Evolutionary conservation across 768 basidiomycete genomes (phyloP), one percentile per base, ranked within the genome.

Genomic region (Pleurotus cornucopiae): DNA sequence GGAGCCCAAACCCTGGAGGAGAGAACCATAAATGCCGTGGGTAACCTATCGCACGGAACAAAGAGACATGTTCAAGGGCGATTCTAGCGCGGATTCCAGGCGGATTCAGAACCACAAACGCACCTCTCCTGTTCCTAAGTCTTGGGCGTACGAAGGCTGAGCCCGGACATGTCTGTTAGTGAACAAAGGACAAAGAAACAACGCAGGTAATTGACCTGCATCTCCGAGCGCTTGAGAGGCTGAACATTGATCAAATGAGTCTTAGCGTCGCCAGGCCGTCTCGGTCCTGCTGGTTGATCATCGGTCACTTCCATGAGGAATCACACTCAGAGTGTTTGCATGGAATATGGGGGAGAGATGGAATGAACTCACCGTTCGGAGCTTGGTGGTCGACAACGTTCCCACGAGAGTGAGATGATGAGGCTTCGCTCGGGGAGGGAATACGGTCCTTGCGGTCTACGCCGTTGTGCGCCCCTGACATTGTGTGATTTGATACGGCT

Each of bases 141-240:
- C 92, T 71, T 98, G 94, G 2, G 94, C 84, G 69, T 98, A 97
- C 0, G 90, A 93, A 2, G 90, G 93, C 87, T 97, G 69, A 53
- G 20, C 47, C 53, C 39, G 6, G 38, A 44, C 48, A 4, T 49
- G 40, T 58, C 45, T 59, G 21, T 48, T 5, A 55, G 45, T 34
- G 46, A 46, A 39, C 6, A 26, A 18, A 23, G 37, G 6, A 23
- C 46, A 46, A 1, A 44, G 9, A 34, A 14, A 46, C 20, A 26
- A 37, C 5, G 45, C 37, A 46, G 20, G 20, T 1, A 40, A 63
- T 76, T 44, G 40, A 85, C 89, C 85, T 94, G 91, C 91, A 94
- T 93, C 72, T 94, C 91, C 45, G 78, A 83, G 59, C 83, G 80
- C 73, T 85, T 89, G 71, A 94, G 73, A 1, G 92, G 91, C 67